A percentile compares a stretch with the other conserved stretches of the same genome.
Evolutionary conservation across 352 stramenopile species (phyloP).

Genomic region (Globisporangium carolinianum): DNA sequence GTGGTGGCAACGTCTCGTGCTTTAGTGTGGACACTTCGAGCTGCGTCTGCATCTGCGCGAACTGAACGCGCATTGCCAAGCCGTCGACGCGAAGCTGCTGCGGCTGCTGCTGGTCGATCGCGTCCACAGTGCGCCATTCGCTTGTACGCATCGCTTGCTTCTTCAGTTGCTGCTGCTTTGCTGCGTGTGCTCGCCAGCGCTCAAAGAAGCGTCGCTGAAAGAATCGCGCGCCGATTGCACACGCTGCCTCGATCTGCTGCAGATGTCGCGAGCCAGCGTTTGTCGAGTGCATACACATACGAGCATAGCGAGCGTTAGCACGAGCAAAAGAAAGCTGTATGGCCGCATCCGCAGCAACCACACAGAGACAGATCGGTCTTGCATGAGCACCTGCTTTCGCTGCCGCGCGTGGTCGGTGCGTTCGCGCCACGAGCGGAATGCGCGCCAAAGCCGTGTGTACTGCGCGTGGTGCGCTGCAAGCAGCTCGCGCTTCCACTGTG

Average conservation of each 20-base stretch:
- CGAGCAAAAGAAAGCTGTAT: background rate
- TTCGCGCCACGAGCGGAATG: constrained; percentile 3
- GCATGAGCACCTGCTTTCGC: constrained; percentile 7
- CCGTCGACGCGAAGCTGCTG: constrained; percentile 5
- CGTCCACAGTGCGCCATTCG: background rate
- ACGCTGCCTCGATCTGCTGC: constrained; percentile 12
- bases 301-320: background rate
- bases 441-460: constrained; percentile 10
- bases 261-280: too few species aligned
- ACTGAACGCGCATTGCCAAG: background rate
- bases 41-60: background rate
- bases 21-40: too few species aligned
- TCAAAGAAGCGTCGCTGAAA: constrained; percentile 13
- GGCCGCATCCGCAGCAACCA: background rate
- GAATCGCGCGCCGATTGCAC: constrained; percentile 9
- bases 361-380: too few species aligned
- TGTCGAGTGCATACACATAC: too few species aligned
- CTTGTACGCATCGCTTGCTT: background rate
- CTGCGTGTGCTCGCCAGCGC: constrained; percentile 6
- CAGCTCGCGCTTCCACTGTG: constrained; percentile 9
- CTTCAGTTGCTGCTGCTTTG: background rate
- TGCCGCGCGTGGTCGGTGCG: background rate
- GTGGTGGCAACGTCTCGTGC: too few species aligned
- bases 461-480: constrained; percentile 10
- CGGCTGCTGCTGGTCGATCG: background rate